Evolutionary conservation across 169 alveolate genomes (phyloP), one percentile per base, ranked within the genome.

Genomic region (Cryptosporidium tyzzeri): DNA sequence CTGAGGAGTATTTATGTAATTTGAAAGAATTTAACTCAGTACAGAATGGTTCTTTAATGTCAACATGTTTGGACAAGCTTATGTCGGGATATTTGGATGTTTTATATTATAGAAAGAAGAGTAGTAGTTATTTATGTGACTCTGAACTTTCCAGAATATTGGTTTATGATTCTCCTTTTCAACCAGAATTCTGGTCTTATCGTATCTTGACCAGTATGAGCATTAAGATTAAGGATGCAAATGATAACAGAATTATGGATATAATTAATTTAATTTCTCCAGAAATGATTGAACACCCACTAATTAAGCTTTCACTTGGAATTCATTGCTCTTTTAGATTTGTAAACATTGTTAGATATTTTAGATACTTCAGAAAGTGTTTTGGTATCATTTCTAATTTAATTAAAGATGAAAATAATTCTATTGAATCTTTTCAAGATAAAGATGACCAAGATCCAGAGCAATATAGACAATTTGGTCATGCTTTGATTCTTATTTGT

Each of bases 171-270:
- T 93, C 96, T 23, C 96, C 95, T 39, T 93, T 91, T 65, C 96
- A 95, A 84, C 95, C 95, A n/a, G 97, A 95, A 70, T 95, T 95
- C 71, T 95, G 97, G 97, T 93, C 93, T 16, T 95, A 94, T 70
- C 86, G 97, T 10, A 71, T 95, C 16, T 84, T 95, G 74, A 71
- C 95, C 55, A 85, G 89, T 26, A 92, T 93, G 69, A 93, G 93
- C 29, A 86, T 92, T 48, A 68, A 92, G 29, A 75, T 91, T 18
- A 41, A 84, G 50, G 93, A 91, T 26, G 85, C 93, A n/a, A 71
- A 91, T 26, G 87, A 92, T 41, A 93, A 93, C 12, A 80, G 92
- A 6, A 91, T 93, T 55, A 84, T 93, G 18, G 95, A 93, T 86
- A 92, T 91, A n/a, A 53, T 91, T 35, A 92, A 92, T 70, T 45